Evolutionary conservation across 2,329 filamentous ascomycete species (phyloP).

Genomic region (Arthrobotrys iridis): DNA sequence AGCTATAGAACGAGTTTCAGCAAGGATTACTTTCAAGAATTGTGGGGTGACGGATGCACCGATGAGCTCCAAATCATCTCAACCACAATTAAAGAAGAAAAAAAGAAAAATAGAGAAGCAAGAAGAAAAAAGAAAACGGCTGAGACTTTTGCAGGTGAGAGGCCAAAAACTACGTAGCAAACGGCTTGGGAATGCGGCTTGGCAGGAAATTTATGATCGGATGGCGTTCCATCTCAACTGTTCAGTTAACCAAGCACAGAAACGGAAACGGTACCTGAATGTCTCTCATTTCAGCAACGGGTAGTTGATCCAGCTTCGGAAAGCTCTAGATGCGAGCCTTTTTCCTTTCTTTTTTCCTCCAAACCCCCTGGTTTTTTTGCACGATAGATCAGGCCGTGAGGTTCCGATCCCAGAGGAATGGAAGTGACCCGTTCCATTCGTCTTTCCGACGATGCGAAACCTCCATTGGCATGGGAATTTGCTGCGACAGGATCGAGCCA

Average conservation of each 20-base stretch:
- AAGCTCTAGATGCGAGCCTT: neutral
- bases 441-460: neutral
- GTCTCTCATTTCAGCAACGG: slow-evolving; percentile 18
- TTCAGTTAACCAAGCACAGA: neutral
- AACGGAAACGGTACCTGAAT: slow-evolving; percentile 45
- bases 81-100: neutral
- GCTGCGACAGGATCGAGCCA: neutral
- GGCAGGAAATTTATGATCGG: slow-evolving; percentile 24
- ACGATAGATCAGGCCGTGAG: neutral
- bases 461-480: neutral
- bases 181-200: slow-evolving; percentile 19
- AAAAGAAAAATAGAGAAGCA: neutral
- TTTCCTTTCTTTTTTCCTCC: neutral
- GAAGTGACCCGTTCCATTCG: neutral
- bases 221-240: slow-evolving; percentile 18
- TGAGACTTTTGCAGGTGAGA: slow-evolving; percentile 25
- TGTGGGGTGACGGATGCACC: neutral
- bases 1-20: too few species aligned
- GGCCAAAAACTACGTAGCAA: slow-evolving; percentile 32
- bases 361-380: neutral
- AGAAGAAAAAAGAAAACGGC: neutral
- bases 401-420: neutral
- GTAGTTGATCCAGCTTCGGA: slow-evolving; percentile 28
- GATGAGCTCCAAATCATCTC: neutral
- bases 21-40: neutral